A percentile compares a stretch with the other conserved stretches of the same genome.
phyloP scores from a whole-genome alignment of 169 alveolate species.

The Theileria equi region DNA sequence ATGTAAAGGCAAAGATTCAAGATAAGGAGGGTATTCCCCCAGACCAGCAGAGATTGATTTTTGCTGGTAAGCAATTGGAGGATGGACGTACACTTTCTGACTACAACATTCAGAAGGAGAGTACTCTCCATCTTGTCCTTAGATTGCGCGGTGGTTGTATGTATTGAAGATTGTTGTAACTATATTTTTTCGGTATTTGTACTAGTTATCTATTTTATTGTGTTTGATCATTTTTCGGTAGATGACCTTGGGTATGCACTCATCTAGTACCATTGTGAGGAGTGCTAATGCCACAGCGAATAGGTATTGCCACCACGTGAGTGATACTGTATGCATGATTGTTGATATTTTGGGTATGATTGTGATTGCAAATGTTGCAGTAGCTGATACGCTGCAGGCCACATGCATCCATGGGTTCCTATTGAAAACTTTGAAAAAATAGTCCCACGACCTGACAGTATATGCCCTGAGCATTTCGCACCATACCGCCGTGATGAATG shows the following conservation, averaged over 20 bases:
- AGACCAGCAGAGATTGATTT: slow-evolving; percentile 98
- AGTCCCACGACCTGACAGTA: slow-evolving; percentile 90
- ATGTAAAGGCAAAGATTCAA: slow-evolving; percentile 95
- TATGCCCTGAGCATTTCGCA: slow-evolving; percentile 89
- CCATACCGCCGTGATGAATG: slow-evolving; percentile 88
- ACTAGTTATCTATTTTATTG: not conserved
- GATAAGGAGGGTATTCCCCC: slow-evolving; percentile 99
- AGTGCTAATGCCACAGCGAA: slow-evolving; percentile 82
- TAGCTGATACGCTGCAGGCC: slow-evolving; percentile 87
- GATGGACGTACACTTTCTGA: slow-evolving; percentile 98
- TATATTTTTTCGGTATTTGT: not conserved
- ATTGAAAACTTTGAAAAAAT: slow-evolving; percentile 82
- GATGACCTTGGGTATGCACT: slow-evolving; percentile 80
- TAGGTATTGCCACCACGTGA: slow-evolving; percentile 86
- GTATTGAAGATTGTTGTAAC: not conserved
- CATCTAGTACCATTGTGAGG: slow-evolving; percentile 80
- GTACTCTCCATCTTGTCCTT: slow-evolving; percentile 96
- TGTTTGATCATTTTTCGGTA: slow-evolving; percentile 29
- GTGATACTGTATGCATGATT: slow-evolving; percentile 76
- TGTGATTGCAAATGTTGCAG: slow-evolving; percentile 79
- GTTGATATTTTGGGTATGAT: slow-evolving; percentile 79
- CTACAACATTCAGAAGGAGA: slow-evolving; percentile 97
- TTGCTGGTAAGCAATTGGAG: slow-evolving; percentile 98
- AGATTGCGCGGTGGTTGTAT: slow-evolving; percentile 99
- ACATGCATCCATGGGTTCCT: slow-evolving; percentile 88